Evolutionary conservation across 257 asterid species (phyloP), one percentile per base, ranked within the genome.

Genomic region (Ilex asprella): DNA sequence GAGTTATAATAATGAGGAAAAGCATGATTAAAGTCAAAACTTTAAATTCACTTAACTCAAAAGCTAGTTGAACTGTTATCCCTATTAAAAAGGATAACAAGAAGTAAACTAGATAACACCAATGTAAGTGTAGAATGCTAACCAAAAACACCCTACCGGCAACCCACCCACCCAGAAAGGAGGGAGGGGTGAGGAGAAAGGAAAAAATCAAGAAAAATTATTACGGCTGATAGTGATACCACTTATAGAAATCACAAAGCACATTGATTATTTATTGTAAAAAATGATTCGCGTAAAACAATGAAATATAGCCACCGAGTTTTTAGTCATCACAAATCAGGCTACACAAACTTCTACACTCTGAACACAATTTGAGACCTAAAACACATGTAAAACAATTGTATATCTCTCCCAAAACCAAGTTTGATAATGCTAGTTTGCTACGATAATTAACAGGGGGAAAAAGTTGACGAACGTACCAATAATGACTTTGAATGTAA

Each of bases 401-500:
- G 41, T 16, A 62, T 44, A 29, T 52, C 67, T 60, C 55, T 31
- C n/a, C n/a, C 15, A 44, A 44, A 46, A 44, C 13, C 49, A 62
- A 47, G 47, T 43, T 56, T 51, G 61, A 66, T 12, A 29, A 58
- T 52, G 41, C 54, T 61, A 55, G 30, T 59, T 58, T 7, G 13
- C 50, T 7, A 44, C 1, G 11, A n/a, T n/a, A 50, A 68, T 66
- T 60, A 73, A 49, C n/a, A 67, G 58, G 55, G 12, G 30, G 27
- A 64, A 43, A 14, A 65, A 31, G 30, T 16, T 47, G 60, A 41
- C 50, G 74, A 69, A 82, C 93, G 70, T 89, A 89, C 97, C 97
- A 89, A 79, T 92, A 92, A 73, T 77, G 96, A 78, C 91, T 82
- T 71, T 92, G 97, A 79, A 92, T 89, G 76, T 80, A 89, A 82